These are phyloP conservation scores for Berberis vulgaris DNA, from an alignment of 164 flowering plant genomes.

Conservation along the genomic window DNA sequence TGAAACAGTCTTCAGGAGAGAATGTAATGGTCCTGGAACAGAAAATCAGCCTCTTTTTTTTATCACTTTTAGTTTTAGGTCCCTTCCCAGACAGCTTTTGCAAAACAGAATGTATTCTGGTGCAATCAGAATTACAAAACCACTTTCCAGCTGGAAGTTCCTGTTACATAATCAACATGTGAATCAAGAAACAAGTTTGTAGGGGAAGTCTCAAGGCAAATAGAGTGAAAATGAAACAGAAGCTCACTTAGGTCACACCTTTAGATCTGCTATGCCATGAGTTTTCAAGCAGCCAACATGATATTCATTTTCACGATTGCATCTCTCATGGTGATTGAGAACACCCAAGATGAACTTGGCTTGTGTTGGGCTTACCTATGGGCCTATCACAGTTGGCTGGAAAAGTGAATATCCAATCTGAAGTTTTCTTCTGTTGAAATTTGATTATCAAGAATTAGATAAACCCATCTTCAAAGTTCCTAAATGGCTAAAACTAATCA, in stretches of 20 bases:
- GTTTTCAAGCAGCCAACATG: not conserved
- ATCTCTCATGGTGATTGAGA: too few relatives aligned
- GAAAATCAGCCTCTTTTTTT: not conserved
- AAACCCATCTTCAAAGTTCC: too few relatives aligned
- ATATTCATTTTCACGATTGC: not conserved
- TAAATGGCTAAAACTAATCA: too few relatives aligned
- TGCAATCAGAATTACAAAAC: not conserved
- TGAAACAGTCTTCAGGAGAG: too few relatives aligned
- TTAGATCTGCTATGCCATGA: not conserved
- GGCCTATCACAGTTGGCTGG: too few relatives aligned
- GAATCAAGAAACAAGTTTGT: not conserved
- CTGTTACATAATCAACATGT: constrained; percentile 26
- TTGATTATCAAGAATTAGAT: too few relatives aligned
- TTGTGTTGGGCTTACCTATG: too few relatives aligned
- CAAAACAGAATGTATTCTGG: not conserved
- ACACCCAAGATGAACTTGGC: too few relatives aligned
- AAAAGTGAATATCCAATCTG: too few relatives aligned
- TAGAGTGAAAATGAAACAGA: not conserved
- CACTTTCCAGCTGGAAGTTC: constrained; percentile 19
- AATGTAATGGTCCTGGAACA: too few relatives aligned
- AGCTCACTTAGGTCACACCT: not conserved
- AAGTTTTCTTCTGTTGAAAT: too few relatives aligned
- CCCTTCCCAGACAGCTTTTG: constrained; percentile 13
- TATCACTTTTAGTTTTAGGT: not conserved
- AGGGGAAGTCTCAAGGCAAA: not conserved